A percentile compares a stretch with the other conserved stretches of the same genome.
phyloP scores from a whole-genome alignment of 2,329 filamentous ascomycete species.

The Chaetomiaceae sp. region DNA sequence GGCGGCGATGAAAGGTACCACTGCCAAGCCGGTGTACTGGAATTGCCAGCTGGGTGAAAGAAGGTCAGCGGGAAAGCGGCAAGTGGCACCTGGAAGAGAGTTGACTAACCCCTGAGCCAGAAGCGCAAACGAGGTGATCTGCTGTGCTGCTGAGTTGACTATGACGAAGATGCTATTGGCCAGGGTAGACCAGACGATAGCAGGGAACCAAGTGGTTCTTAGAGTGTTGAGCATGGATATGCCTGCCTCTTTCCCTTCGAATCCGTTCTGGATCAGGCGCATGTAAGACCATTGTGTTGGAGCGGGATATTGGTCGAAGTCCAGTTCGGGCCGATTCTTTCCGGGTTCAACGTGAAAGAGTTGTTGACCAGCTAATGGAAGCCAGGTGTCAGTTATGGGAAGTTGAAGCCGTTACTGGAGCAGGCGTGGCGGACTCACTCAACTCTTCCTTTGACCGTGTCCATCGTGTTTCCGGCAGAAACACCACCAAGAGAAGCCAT shows the following conservation, averaged over 20 bases:
- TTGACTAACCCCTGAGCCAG: conserved; percentile 22
- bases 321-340: conserved; percentile 25
- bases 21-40: conserved; percentile 26
- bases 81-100: neutral
- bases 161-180: conserved; percentile 27
- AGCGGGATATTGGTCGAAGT: conserved; percentile 23
- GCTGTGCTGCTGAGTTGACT: conserved; percentile 26
- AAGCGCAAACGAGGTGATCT: conserved; percentile 24
- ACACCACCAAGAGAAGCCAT: conserved; percentile 30
- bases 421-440: conserved; percentile 13
- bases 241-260: conserved; percentile 25
- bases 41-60: conserved; percentile 22
- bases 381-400: neutral
- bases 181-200: conserved; percentile 30
- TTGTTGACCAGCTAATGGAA: conserved; percentile 18
- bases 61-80: neutral
- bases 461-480: conserved; percentile 33
- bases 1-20: conserved; percentile 23
- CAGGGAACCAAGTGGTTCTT: conserved; percentile 30
- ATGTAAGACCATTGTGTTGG: conserved; percentile 30
- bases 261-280: conserved; percentile 28
- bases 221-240: conserved; percentile 26
- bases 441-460: conserved; percentile 28
- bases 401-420: neutral
- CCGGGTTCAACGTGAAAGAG: conserved; percentile 25